Base-by-base conservation (phyloP, 208 protist genomes). In the Tetramitus jugosus region DNA sequence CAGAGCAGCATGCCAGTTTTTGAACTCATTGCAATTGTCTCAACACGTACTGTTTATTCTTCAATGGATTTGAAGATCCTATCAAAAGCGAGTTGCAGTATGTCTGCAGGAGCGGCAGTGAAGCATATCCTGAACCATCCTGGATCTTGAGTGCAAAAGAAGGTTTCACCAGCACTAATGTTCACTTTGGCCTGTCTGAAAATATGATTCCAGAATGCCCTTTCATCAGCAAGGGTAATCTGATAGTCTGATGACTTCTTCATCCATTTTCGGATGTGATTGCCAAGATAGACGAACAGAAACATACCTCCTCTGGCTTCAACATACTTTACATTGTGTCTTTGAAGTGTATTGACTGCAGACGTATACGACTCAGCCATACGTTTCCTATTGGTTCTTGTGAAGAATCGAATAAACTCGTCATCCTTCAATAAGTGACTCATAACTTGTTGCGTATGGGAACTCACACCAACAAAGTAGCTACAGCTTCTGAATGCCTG, bases 81-180 rank as follows among this genome's bases (percentile, higher is more conserved):
- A n/a, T n/a, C n/a, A n/a, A n/a, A n/a, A n/a, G n/a, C n/a, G n/a
- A n/a, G n/a, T n/a, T n/a, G n/a, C n/a, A n/a, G n/a, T n/a, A n/a
- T n/a, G n/a, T n/a, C n/a, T n/a, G n/a, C n/a, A n/a, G n/a, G n/a
- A n/a, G n/a, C n/a, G n/a, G n/a, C n/a, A n/a, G n/a, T n/a, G n/a
- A 77, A 77, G 37, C 74, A 77, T 33, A 77, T 23, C 20, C 74
- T 2, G 6, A 77, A 35, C 60, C 60, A 77, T 39, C 74, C 74
- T 17, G 46, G 7, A 26, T 42, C 4, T 20, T 46, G 33, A 14
- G 40, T 39, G 4, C 8, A 17, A 49, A 49, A 49, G 37, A 35
- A 77, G 26, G 37, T 62, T 52, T 53, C 1, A 6, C 46, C 74
- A 53, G 46, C 17, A 7, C 17, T 26, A 26, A 77, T 37, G 23